phyloP scores from a whole-genome alignment of 305 asterid species.

The Fraxinus xanthoxyloides region DNA sequence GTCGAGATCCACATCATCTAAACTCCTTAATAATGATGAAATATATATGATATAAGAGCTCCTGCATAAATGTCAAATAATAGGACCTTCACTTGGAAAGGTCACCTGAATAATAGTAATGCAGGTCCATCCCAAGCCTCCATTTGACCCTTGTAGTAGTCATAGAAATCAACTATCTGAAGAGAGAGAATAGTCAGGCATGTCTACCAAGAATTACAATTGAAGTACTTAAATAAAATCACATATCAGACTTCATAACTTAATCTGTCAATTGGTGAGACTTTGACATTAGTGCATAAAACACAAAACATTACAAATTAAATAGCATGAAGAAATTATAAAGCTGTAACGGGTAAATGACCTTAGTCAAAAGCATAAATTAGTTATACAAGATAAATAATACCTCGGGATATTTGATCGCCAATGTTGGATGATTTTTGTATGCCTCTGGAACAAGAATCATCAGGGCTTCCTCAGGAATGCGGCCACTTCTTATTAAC shows the following conservation, averaged over 20 bases:
- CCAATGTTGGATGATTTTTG: slow-evolving; percentile 88
- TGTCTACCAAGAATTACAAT: slow-evolving; percentile 13
- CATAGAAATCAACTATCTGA: slow-evolving; percentile 84
- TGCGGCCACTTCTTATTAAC: slow-evolving; percentile 92
- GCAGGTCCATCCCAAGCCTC: slow-evolving; percentile 99
- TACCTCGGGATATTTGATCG: slow-evolving; percentile 96
- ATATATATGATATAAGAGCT: not conserved
- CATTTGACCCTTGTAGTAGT: slow-evolving; percentile 99
- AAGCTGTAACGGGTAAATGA: not conserved
- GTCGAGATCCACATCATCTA: not conserved
- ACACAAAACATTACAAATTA: not conserved
- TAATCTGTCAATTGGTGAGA: not conserved
- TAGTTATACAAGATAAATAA: slow-evolving; percentile 3
- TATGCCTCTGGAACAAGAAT: slow-evolving; percentile 98
- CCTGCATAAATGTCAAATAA: slow-evolving; percentile 16
- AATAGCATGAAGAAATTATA: not conserved
- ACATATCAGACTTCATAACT: not conserved
- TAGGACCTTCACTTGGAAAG: slow-evolving; percentile 24
- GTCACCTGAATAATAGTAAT: slow-evolving; percentile 90
- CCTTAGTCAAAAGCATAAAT: slow-evolving; percentile 16
- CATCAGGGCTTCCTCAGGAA: slow-evolving; percentile 96
- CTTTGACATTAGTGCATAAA: not conserved
- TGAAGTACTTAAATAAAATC: not conserved
- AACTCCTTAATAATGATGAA: not conserved
- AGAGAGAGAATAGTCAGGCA: slow-evolving; percentile 28